These are phyloP conservation scores for Acanthamoeba divionensis DNA, from an alignment of 208 protist species.

Conservation along the genomic window DNA sequence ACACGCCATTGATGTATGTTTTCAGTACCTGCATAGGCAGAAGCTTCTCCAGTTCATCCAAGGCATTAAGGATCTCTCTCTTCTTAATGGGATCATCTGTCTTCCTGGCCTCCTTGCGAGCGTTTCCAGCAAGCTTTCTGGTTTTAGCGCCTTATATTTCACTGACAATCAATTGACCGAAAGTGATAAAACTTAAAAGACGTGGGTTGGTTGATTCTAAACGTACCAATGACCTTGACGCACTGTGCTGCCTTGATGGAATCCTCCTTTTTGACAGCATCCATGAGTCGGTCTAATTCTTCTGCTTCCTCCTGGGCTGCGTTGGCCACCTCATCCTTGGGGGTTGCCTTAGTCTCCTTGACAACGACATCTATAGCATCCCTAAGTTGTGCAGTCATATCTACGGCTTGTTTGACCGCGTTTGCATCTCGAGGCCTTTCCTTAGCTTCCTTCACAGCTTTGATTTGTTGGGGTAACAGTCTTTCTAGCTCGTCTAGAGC, in stretches of 20 bases:
- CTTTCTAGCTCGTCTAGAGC: slow-evolving; percentile 16
- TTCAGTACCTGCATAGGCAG: not conserved
- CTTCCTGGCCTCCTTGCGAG: not conserved
- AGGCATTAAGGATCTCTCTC: not conserved
- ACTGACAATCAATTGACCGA: not conserved
- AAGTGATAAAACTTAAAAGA: not conserved
- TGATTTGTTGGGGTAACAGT: not conserved
- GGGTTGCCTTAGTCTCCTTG: not conserved
- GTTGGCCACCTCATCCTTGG: not conserved
- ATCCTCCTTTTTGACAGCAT: not conserved
- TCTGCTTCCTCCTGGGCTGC: not conserved
- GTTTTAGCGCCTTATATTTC: not conserved
- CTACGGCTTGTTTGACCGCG: not conserved
- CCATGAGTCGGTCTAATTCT: slow-evolving; percentile 10
- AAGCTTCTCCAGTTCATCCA: not conserved
- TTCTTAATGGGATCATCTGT: not conserved
- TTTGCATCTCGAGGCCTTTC: not conserved
- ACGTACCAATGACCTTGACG: not conserved
- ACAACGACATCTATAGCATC: not conserved
- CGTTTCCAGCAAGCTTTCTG: not conserved
- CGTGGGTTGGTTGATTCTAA: no score
- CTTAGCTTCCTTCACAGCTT: slow-evolving; percentile 5
- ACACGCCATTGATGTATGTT: no score
- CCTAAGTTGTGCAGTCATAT: not conserved
- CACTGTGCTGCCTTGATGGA: not conserved